Conservation (phyloP, 805 yeast genomes). For the Yarrowia phangngaensis region DNA sequence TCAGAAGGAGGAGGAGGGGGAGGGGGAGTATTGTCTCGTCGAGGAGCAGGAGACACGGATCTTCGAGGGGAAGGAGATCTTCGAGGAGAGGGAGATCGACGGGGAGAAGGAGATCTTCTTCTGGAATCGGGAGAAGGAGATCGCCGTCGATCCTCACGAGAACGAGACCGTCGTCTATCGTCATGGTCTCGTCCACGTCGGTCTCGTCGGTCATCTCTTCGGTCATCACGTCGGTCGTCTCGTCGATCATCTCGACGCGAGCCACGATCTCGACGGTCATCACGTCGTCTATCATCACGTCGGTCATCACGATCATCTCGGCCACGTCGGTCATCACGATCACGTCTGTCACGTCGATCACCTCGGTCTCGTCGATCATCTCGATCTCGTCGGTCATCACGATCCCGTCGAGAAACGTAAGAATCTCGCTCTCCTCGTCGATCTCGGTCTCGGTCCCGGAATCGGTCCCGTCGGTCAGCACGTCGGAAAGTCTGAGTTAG, state of each 20-base stretch:
- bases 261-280: constrained; percentile 5
- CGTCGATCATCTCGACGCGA: constrained; percentile 30
- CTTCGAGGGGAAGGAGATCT: no score
- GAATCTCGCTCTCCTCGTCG: constrained; percentile 49
- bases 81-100: no score
- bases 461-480: constrained; percentile 26
- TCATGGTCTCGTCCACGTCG: constrained; percentile 36
- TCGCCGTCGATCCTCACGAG: constrained; percentile 29
- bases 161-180: constrained; percentile 28
- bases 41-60: constrained; percentile 29
- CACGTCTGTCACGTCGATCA: constrained; percentile 12
- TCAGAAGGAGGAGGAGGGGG: constrained; percentile 23
- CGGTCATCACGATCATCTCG: constrained; percentile 40
- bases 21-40: constrained; percentile 19
- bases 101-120: constrained; percentile 25
- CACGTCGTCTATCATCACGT: constrained; percentile 30
- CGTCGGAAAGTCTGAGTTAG: no score
- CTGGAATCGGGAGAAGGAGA: constrained; percentile 29
- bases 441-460: constrained; percentile 46
- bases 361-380: constrained; percentile 40
- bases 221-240: constrained; percentile 41
- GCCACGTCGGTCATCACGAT: neutral
- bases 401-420: constrained; percentile 49
- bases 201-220: constrained; percentile 41
- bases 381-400: constrained; percentile 44